Percentiles rank a stretch among this genome's conserved stretches.
Conservation (phyloP, 139 green algal species). For the Chlorella sorokiniana region DNA sequence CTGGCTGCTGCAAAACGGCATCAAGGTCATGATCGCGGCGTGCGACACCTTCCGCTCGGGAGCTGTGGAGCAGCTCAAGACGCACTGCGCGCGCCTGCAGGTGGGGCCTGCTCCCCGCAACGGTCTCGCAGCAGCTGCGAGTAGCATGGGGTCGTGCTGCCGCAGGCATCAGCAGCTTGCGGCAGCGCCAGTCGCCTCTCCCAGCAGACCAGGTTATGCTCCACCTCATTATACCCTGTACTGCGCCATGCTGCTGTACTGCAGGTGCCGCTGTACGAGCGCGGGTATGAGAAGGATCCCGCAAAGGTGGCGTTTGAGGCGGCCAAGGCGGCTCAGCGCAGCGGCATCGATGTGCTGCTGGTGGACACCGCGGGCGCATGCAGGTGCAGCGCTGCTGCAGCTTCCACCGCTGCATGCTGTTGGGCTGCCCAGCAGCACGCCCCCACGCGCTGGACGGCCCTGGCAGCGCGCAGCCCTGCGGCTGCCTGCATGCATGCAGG, state of each 20-base stretch:
- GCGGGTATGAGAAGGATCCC: slow-evolving; percentile 99
- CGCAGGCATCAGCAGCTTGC: background rate
- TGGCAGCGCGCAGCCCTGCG: too few species aligned
- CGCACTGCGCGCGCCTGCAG: slow-evolving; percentile 86
- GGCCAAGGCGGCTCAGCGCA: slow-evolving; percentile 78
- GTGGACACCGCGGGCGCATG: slow-evolving; percentile 92
- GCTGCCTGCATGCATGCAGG: too few species aligned
- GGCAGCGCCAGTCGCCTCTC: too few species aligned
- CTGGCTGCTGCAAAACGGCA: slow-evolving; percentile 89
- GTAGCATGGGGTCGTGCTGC: too few species aligned
- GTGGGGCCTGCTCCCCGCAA: too few species aligned
- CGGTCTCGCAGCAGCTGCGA: too few species aligned
- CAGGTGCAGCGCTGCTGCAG: background rate
- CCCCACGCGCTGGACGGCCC: too few species aligned
- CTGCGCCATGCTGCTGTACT: slow-evolving; percentile 39
- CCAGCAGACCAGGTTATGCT: too few species aligned
- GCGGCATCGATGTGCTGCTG: slow-evolving; percentile 90
- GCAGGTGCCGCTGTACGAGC: slow-evolving; percentile 92
- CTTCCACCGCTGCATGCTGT: too few species aligned
- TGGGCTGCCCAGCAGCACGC: too few species aligned
- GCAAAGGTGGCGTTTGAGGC: slow-evolving; percentile 90
- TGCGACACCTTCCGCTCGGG: slow-evolving; percentile 98
- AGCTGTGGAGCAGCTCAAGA: slow-evolving; percentile 99
- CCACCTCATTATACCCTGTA: background rate
- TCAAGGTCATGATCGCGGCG: slow-evolving; percentile 90